A percentile compares a stretch with the other conserved stretches of the same genome.
Conservation (phyloP, 495 filamentous ascomycete genomes). For the Cryomyces minteri region DNA sequence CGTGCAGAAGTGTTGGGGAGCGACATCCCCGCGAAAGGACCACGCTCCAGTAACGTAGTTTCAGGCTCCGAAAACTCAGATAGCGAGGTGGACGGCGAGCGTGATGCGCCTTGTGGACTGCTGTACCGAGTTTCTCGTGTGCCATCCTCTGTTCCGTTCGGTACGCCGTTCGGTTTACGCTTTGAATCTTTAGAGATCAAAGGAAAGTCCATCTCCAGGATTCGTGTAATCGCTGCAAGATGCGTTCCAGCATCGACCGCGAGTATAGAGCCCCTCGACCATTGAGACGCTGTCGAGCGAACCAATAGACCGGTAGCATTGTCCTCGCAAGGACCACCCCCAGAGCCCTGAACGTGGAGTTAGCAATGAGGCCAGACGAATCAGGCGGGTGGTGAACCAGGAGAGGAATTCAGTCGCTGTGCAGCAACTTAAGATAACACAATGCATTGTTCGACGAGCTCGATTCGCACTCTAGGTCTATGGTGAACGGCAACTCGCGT, state of each 20-base stretch:
- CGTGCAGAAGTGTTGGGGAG: constrained; percentile 39
- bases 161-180: not conserved
- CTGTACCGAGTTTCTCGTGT: not conserved
- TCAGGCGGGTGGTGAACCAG: not conserved
- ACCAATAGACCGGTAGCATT: constrained; percentile 80
- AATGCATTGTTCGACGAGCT: not conserved
- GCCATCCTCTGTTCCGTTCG: not conserved
- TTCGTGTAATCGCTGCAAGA: constrained; percentile 59
- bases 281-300: constrained; percentile 56
- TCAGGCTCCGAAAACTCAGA: not conserved
- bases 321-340: constrained; percentile 78
- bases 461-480: too few relatives aligned
- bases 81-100: not conserved
- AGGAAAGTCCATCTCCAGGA: constrained; percentile 37
- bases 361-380: not conserved
- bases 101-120: not conserved
- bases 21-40: constrained; percentile 60
- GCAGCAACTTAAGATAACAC: not conserved
- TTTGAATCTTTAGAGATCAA: not conserved
- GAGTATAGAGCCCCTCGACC: constrained; percentile 61
- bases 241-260: constrained; percentile 90
- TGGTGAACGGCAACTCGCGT: too few relatives aligned
- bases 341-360: constrained; percentile 34
- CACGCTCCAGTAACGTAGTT: constrained; percentile 17
- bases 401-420: not conserved